Evolutionary conservation across 352 stramenopile species (phyloP).

Genomic region (Globisporangium spiculum): DNA sequence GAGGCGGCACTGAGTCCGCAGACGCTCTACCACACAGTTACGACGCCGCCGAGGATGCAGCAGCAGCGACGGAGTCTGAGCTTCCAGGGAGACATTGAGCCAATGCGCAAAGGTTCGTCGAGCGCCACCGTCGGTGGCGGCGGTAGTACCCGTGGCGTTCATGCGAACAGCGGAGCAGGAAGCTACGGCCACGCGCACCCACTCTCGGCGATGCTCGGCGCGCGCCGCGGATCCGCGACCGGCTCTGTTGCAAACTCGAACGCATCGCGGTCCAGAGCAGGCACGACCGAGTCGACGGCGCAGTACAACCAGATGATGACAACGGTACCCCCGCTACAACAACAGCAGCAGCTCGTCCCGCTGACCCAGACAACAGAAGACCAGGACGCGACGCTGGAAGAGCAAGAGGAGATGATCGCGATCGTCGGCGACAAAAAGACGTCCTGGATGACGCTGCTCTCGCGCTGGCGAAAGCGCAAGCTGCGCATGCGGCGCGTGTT

Average conservation of each 20-base stretch:
- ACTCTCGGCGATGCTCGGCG: conserved; percentile 39
- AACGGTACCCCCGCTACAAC: background rate
- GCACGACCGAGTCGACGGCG: conserved; percentile 12
- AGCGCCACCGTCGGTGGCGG: background rate
- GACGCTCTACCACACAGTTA: conserved; percentile 26
- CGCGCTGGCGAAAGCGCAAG: conserved; percentile 26
- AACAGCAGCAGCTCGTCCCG: conserved; percentile 13
- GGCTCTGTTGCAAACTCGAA: background rate
- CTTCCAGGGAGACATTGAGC: conserved; percentile 18
- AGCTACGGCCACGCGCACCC: conserved; percentile 40
- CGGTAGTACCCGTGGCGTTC: conserved; percentile 6
- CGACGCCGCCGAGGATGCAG: conserved; percentile 23
- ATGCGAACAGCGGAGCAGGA: conserved; percentile 1
- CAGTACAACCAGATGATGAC: conserved; percentile 15
- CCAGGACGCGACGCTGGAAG: background rate
- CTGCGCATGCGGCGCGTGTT: conserved; percentile 18
- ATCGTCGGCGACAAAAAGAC: conserved; percentile 31
- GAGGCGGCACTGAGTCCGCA: background rate
- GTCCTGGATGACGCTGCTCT: conserved; percentile 27
- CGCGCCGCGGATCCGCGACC: conserved; percentile 11
- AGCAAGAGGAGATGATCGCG: conserved; percentile 1
- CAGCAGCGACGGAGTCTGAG: conserved; percentile 2
- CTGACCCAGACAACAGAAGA: conserved; percentile 11
- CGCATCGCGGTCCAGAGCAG: conserved; percentile 1
- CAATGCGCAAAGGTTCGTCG: background rate